A percentile compares a stretch with the other conserved stretches of the same genome.
Conservation (phyloP, 306 rosid genomes). For the Citrullus colocynthis region DNA sequence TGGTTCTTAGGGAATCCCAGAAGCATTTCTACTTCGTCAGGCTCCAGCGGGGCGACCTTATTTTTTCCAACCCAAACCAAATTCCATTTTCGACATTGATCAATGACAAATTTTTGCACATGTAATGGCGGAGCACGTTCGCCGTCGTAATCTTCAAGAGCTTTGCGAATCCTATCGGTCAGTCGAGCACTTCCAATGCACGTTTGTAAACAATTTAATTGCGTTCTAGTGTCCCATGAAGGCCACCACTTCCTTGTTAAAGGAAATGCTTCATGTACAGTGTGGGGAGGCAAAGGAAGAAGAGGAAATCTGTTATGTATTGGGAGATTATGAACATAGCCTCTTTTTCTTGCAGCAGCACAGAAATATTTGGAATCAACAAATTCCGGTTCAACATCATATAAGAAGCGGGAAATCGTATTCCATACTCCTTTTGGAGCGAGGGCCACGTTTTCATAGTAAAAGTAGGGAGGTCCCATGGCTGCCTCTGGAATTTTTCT, state of each 20-base stretch:
- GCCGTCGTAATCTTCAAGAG: slow-evolving; percentile 41
- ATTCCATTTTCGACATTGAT: slow-evolving; percentile 89
- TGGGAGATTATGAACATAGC: slow-evolving; percentile 89
- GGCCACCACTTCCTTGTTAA: slow-evolving; percentile 95
- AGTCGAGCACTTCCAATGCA: slow-evolving; percentile 57
- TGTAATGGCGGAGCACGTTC: slow-evolving; percentile 41
- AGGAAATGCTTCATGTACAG: slow-evolving; percentile 70
- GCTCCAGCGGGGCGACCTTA: slow-evolving; percentile 89
- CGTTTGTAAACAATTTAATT: slow-evolving; percentile 77
- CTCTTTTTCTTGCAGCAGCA: slow-evolving; percentile 91
- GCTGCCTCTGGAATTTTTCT: slow-evolving; percentile 64
- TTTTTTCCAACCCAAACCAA: slow-evolving; percentile 97
- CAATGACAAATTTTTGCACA: slow-evolving; percentile 47
- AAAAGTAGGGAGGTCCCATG: slow-evolving; percentile 82
- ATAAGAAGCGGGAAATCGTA: slow-evolving; percentile 68
- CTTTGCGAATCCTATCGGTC: slow-evolving; percentile 63
- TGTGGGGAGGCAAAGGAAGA: slow-evolving; percentile 63
- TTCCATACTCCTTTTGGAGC: slow-evolving; percentile 96
- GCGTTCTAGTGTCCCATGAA: slow-evolving; percentile 63
- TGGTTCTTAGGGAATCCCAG: slow-evolving; percentile 90
- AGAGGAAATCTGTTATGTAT: slow-evolving; percentile 58
- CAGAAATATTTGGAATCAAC: slow-evolving; percentile 84
- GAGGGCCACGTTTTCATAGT: slow-evolving; percentile 90
- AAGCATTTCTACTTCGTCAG: slow-evolving; percentile 80
- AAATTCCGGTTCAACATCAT: slow-evolving; percentile 77